These are phyloP conservation scores for Croton laevigatus DNA, from an alignment of 441 rosid species.

Conservation along the genomic window DNA sequence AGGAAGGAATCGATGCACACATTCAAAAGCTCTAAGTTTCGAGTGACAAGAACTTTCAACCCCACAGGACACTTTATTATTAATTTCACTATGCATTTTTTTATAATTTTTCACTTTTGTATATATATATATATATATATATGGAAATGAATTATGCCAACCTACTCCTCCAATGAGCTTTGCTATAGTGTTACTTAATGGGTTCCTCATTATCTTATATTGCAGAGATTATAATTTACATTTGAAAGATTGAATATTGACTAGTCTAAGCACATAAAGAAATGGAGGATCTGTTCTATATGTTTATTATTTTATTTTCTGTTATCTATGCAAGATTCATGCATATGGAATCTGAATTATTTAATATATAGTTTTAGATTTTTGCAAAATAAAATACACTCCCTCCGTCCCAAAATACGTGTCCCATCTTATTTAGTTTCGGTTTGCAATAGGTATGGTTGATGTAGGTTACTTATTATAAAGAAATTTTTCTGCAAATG, in stretches of 20 bases:
- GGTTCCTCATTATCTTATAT: not conserved
- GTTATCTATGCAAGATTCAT: slow-evolving; percentile 10
- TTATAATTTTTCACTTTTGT: not conserved
- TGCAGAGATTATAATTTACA: not conserved
- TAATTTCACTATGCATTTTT: slow-evolving; percentile 16
- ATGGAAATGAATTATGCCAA: slow-evolving; percentile 17
- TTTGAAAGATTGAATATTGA: slow-evolving; percentile 17
- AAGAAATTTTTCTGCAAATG: too few species aligned
- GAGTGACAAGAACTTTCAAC: slow-evolving; percentile 30
- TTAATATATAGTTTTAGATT: not conserved
- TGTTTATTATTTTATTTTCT: not conserved
- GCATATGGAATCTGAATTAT: not conserved
- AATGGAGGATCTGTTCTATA: not conserved
- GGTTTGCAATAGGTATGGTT: too few species aligned
- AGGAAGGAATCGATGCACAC: slow-evolving; percentile 41
- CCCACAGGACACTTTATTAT: slow-evolving; percentile 34
- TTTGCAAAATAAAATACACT: too few species aligned
- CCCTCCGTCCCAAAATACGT: too few species aligned
- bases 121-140: not conserved
- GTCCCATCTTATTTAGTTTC: too few species aligned
- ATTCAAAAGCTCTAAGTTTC: slow-evolving; percentile 24
- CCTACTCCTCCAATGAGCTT: not conserved
- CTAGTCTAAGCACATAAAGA: slow-evolving; percentile 7
- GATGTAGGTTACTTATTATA: too few species aligned
- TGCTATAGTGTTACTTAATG: not conserved